These are phyloP conservation scores for Papilionanthe hybrid DNA, from an alignment of 116 monocot species.

Conservation along the genomic window DNA sequence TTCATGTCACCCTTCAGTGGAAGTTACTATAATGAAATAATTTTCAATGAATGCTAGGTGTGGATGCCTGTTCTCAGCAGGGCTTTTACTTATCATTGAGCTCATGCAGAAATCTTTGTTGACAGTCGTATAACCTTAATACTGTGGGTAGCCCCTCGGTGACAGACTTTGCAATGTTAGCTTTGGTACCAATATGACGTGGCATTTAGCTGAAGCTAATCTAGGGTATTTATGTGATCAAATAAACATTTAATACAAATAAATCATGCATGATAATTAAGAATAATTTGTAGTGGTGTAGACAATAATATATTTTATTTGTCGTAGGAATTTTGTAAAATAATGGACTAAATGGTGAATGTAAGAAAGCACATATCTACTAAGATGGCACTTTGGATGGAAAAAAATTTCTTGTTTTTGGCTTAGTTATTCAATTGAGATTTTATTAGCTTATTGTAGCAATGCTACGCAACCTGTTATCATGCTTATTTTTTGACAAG, in stretches of 20 bases:
- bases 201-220: neutral
- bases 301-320: neutral
- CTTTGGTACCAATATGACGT: neutral
- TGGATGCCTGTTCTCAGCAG: neutral
- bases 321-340: neutral
- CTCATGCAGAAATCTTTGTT: neutral
- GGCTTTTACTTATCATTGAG: neutral
- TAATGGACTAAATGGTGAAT: neutral
- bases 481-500: neutral
- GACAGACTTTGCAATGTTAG: neutral
- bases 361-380: neutral
- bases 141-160: neutral
- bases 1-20: neutral
- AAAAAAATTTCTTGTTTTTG: too few species aligned
- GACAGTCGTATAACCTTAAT: neutral
- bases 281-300: too few species aligned
- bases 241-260: too few species aligned
- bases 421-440: neutral
- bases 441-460: neutral
- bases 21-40: neutral
- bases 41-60: neutral
- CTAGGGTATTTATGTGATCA: too few species aligned
- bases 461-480: neutral
- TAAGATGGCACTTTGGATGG: too few species aligned
- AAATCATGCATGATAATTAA: too few species aligned